A percentile compares a stretch with the other conserved stretches of the same genome.
Evolutionary conservation across 306 rosid genomes (phyloP).

Genomic region (Prunus davidiana): DNA sequence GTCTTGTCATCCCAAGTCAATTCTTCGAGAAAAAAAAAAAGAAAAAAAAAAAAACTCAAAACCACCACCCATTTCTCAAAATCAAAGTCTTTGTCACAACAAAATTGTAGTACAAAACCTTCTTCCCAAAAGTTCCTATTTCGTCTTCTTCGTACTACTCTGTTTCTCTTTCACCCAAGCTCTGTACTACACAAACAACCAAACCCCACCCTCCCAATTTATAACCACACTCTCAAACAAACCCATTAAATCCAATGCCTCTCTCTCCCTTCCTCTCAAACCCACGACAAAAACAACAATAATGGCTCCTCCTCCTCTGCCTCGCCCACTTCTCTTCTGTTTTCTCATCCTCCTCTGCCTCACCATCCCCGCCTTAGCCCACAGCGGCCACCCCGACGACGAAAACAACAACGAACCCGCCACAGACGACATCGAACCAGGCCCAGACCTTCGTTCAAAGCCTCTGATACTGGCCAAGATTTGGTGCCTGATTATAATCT

Average conservation of each 20-base stretch:
- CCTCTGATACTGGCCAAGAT: conserved; percentile 50
- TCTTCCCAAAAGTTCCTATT: background rate
- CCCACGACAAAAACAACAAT: background rate
- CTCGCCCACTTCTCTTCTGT: background rate
- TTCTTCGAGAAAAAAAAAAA: background rate
- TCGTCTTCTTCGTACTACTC: background rate
- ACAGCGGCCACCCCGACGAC: conserved; percentile 45
- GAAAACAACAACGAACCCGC: conserved; percentile 10
- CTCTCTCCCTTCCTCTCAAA: background rate
- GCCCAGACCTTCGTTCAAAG: conserved; percentile 41
- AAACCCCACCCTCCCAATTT: background rate
- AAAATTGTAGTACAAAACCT: background rate
- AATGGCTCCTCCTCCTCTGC: background rate
- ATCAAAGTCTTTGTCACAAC: background rate
- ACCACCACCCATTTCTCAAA: background rate
- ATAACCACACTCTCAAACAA: background rate
- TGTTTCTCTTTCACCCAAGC: background rate
- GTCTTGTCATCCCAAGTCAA: background rate
- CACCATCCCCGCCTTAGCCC: conserved; percentile 41
- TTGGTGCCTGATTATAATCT: conserved; percentile 51
- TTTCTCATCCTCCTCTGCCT: conserved; percentile 28
- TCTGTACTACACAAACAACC: background rate
- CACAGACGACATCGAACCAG: too few species aligned
- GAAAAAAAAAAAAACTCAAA: background rate
- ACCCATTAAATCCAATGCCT: background rate